Percentiles rank a stretch among this genome's conserved stretches.
Evolutionary conservation across 139 green algal species (phyloP).

Genomic region (Nannochloris sp.): DNA sequence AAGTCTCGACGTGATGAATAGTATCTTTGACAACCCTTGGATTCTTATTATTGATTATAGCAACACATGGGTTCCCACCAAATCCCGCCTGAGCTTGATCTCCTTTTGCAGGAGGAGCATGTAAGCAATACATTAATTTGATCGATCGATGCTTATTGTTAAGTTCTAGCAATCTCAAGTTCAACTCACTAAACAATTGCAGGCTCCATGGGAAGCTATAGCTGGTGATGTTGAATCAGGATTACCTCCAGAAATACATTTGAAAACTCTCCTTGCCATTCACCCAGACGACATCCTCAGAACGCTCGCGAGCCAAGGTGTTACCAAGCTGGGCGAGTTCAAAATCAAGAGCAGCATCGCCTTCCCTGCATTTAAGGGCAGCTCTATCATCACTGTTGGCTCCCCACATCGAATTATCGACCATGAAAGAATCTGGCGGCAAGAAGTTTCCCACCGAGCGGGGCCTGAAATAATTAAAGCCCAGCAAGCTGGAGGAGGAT

Average conservation of each 20-base stretch:
- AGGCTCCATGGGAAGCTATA: too few relatives aligned
- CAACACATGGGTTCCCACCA: too few relatives aligned
- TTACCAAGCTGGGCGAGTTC: slow-evolving; percentile 7
- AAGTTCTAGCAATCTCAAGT: too few relatives aligned
- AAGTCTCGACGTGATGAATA: too few relatives aligned
- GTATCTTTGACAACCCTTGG: too few relatives aligned
- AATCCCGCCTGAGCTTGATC: too few relatives aligned
- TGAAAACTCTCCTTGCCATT: background rate
- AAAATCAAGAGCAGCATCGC: background rate
- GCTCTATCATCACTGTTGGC: slow-evolving; percentile 26
- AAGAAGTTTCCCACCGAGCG: background rate
- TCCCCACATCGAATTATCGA: slow-evolving; percentile 5
- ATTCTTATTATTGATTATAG: too few relatives aligned
- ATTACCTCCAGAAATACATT: background rate
- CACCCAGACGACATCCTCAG: background rate
- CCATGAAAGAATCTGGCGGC: slow-evolving; percentile 19
- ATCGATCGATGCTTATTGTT: too few relatives aligned
- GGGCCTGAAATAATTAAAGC: background rate
- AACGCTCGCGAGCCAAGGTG: background rate
- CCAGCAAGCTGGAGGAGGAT: slow-evolving; percentile 8
- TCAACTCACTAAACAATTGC: too few relatives aligned
- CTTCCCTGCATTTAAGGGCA: slow-evolving; percentile 6
- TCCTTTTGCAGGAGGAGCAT: too few relatives aligned
- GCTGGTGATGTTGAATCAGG: background rate
- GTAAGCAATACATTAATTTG: too few relatives aligned